Evolutionary conservation across 345 rosid species (phyloP).

Genomic region (Syzygium jambos): DNA sequence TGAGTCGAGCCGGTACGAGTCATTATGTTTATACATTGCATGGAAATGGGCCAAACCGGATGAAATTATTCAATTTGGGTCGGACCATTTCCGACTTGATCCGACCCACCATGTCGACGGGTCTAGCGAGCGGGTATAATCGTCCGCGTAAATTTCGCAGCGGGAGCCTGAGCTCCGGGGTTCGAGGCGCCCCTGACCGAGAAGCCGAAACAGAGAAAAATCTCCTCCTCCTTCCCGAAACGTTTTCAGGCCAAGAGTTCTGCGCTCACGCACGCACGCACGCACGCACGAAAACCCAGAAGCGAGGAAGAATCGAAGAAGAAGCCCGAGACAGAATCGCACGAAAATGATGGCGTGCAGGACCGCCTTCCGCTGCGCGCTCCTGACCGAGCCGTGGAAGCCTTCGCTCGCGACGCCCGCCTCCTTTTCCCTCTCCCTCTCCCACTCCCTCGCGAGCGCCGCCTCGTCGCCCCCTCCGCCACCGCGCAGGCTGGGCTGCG

Average conservation of each 20-base stretch:
- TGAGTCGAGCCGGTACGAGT: too few relatives aligned
- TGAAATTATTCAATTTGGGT: too few relatives aligned
- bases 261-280: not conserved
- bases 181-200: not conserved
- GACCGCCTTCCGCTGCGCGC: slow-evolving; percentile 48
- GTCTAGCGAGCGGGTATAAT: not conserved
- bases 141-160: not conserved
- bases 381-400: slow-evolving; percentile 47
- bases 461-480: not conserved
- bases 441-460: slow-evolving; percentile 12
- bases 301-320: not conserved
- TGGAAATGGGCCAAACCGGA: too few relatives aligned
- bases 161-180: not conserved
- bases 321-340: not conserved
- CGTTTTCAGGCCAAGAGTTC: not conserved
- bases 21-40: too few relatives aligned
- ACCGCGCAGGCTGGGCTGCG: slow-evolving; percentile 8
- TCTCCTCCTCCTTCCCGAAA: not conserved
- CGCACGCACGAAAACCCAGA: not conserved
- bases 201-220: not conserved
- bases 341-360: slow-evolving; percentile 56
- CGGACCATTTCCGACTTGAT: too few relatives aligned
- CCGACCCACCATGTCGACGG: too few relatives aligned
- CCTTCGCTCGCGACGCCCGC: slow-evolving; percentile 25
- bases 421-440: slow-evolving; percentile 10